Conservation (phyloP, 345 rosid species). For the Boechera divaricarpa region DNA sequence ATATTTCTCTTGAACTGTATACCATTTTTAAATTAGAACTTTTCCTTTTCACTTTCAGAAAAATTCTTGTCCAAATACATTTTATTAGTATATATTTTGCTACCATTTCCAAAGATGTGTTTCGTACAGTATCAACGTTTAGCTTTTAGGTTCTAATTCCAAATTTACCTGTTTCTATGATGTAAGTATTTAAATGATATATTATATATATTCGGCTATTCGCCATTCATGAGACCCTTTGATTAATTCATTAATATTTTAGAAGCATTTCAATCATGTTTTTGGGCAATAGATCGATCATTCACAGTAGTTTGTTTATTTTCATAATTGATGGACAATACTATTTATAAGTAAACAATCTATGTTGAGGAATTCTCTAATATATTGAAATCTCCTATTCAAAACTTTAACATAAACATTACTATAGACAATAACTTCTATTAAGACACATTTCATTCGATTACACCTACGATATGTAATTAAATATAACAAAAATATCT, state of each 20-base stretch:
- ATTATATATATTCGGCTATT: slow-evolving; percentile 19
- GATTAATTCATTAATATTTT: slow-evolving; percentile 8
- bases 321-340: background rate
- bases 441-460: background rate
- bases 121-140: slow-evolving; percentile 21
- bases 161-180: slow-evolving; percentile 22
- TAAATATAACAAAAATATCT: background rate
- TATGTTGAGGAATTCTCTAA: background rate
- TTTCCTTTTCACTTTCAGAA: slow-evolving; percentile 22
- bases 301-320: background rate
- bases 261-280: slow-evolving; percentile 1
- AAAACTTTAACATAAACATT: background rate
- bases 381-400: background rate
- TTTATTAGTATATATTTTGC: slow-evolving; percentile 2
- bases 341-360: background rate
- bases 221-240: slow-evolving; percentile 33
- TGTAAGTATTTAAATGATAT: slow-evolving; percentile 22
- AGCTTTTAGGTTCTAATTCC: slow-evolving; percentile 30
- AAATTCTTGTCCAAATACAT: slow-evolving; percentile 34
- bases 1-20: slow-evolving; percentile 15
- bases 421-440: background rate
- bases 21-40: slow-evolving; percentile 3
- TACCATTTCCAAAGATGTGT: slow-evolving; percentile 12
- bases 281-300: slow-evolving; percentile 3
- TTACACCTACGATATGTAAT: background rate